phyloP scores from a whole-genome alignment of 805 yeast species.

The Lachancea nothofagi region DNA sequence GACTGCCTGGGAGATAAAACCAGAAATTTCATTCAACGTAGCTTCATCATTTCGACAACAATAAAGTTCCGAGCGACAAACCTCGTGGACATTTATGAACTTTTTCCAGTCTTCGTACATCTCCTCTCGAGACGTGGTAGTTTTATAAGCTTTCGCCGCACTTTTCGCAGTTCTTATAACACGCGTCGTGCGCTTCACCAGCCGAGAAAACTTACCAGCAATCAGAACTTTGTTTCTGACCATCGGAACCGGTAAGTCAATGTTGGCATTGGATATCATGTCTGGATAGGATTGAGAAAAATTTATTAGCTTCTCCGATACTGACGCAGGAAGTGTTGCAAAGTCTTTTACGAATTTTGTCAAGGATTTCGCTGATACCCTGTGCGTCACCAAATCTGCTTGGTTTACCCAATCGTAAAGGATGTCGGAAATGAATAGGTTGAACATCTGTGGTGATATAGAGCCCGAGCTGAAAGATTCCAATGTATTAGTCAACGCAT shows the following conservation, averaged over 20 bases:
- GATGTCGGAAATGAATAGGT: slow-evolving; percentile 46
- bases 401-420: slow-evolving; percentile 57
- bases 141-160: slow-evolving; percentile 43
- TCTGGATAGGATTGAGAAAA: slow-evolving; percentile 46
- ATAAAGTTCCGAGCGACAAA: slow-evolving; percentile 10
- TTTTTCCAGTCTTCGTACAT: slow-evolving; percentile 57
- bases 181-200: slow-evolving; percentile 51
- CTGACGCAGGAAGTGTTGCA: slow-evolving; percentile 49
- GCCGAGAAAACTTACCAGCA: slow-evolving; percentile 47
- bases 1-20: slow-evolving; percentile 1
- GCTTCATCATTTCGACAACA: slow-evolving; percentile 30
- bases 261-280: slow-evolving; percentile 36
- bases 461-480: slow-evolving; percentile 46
- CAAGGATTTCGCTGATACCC: slow-evolving; percentile 49
- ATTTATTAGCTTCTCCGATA: slow-evolving; percentile 49
- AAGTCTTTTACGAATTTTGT: slow-evolving; percentile 53
- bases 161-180: slow-evolving; percentile 48
- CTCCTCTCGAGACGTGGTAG: slow-evolving; percentile 18
- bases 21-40: slow-evolving; percentile 1
- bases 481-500: slow-evolving; percentile 50
- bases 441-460: slow-evolving; percentile 58
- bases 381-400: slow-evolving; percentile 63
- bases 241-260: slow-evolving; percentile 47
- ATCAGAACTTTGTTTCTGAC: slow-evolving; percentile 46
- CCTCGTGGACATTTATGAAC: slow-evolving; percentile 35